Evolutionary conservation across 1,284 basidiomycete genomes (phyloP).

Genomic region (Cutaneotrichosporon sp.): DNA sequence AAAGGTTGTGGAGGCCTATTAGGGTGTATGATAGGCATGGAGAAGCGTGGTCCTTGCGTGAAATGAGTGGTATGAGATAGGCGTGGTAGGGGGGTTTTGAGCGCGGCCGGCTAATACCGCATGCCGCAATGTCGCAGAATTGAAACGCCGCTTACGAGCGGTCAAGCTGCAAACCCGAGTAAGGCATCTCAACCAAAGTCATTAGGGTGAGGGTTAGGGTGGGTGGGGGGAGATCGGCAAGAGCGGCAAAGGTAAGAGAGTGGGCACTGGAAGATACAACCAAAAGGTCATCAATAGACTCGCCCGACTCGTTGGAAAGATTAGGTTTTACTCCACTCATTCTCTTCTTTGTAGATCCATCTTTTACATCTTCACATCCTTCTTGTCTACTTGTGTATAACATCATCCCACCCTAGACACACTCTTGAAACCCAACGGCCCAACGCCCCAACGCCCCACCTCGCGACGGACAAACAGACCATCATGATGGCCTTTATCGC

Average conservation of each 20-base stretch:
- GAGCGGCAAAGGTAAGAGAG: not conserved
- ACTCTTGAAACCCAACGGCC: not conserved
- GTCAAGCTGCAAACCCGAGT: no score
- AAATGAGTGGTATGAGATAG: no score
- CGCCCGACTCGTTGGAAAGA: not conserved
- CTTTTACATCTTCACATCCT: not conserved
- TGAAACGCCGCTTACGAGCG: no score
- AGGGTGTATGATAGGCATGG: not conserved
- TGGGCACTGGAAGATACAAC: not conserved
- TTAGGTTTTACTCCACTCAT: not conserved
- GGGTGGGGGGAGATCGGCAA: no score
- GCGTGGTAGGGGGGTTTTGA: no score
- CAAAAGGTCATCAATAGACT: not conserved
- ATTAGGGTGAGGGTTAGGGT: no score
- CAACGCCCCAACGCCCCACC: not conserved
- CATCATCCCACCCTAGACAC: not conserved
- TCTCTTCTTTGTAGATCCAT: not conserved
- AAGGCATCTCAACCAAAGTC: no score
- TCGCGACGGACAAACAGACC: not conserved
- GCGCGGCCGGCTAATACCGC: no score
- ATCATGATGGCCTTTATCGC: conserved; percentile 1
- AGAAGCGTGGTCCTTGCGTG: no score
- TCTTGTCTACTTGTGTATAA: not conserved
- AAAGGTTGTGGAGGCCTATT: not conserved
- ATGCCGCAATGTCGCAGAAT: no score